Conservation (phyloP, 2,329 filamentous ascomycete species). For the Emmonsia crescens region DNA sequence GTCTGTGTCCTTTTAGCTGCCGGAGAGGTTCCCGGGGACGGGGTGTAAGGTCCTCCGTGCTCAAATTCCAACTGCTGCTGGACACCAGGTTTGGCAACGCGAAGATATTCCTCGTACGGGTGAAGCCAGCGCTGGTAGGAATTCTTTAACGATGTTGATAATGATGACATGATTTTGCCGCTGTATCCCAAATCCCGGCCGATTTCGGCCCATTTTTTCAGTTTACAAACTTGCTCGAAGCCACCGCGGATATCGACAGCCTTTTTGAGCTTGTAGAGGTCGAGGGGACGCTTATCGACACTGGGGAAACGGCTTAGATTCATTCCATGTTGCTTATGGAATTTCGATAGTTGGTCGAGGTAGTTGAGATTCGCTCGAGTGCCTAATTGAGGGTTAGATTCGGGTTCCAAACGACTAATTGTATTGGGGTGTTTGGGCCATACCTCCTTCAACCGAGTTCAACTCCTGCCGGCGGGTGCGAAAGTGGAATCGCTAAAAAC, state of each 20-base stretch:
- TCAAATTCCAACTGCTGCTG: constrained; percentile 90
- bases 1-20: constrained; percentile 43
- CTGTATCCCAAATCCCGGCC: constrained; percentile 93
- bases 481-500: constrained; percentile 78
- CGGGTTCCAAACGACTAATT: constrained; percentile 14
- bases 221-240: constrained; percentile 92
- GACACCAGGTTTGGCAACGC: constrained; percentile 85
- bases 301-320: constrained; percentile 90
- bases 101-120: constrained; percentile 90
- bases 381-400: constrained; percentile 45
- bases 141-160: constrained; percentile 96
- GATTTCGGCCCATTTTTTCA: constrained; percentile 98
- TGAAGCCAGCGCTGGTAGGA: constrained; percentile 95
- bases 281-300: constrained; percentile 93
- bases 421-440: constrained; percentile 27
- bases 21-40: constrained; percentile 63
- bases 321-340: constrained; percentile 91
- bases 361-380: constrained; percentile 94
- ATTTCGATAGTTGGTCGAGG: constrained; percentile 87
- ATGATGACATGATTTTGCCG: constrained; percentile 98
- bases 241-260: constrained; percentile 89
- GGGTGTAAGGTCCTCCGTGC: constrained; percentile 81
- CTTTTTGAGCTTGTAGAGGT: constrained; percentile 92
- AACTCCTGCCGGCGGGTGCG: constrained; percentile 90
- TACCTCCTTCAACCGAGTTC: constrained; percentile 97